phyloP scores from a whole-genome alignment of 2,329 filamentous ascomycete species.

The Acrodontium crateriforme region DNA sequence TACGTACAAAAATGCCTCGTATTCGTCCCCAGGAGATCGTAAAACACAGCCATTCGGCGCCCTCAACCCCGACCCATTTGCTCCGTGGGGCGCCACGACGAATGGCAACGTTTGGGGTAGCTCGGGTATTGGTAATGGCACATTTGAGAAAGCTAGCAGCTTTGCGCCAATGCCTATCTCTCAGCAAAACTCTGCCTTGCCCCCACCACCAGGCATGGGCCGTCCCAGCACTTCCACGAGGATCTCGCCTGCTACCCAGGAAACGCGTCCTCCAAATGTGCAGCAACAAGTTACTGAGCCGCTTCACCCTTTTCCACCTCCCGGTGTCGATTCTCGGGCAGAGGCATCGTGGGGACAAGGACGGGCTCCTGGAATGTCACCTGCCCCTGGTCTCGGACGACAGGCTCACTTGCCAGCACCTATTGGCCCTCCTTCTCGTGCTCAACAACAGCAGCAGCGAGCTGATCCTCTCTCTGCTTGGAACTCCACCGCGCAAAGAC shows the following conservation, averaged over 20 bases:
- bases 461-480: slow-evolving; percentile 15
- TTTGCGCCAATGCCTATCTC: slow-evolving; percentile 19
- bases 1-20: slow-evolving; percentile 10
- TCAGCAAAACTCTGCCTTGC: slow-evolving; percentile 15
- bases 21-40: slow-evolving; percentile 29
- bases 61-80: slow-evolving; percentile 12
- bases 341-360: slow-evolving; percentile 14
- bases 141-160: slow-evolving; percentile 39
- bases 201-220: slow-evolving; percentile 20
- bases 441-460: slow-evolving; percentile 11
- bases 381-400: slow-evolving; percentile 17
- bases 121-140: slow-evolving; percentile 62
- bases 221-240: slow-evolving; percentile 17
- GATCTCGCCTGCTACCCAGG: slow-evolving; percentile 20
- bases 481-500: slow-evolving; percentile 12
- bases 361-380: slow-evolving; percentile 17
- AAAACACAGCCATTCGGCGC: slow-evolving; percentile 19
- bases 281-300: slow-evolving; percentile 12
- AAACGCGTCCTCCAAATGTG: slow-evolving; percentile 14
- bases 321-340: slow-evolving; percentile 15
- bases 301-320: slow-evolving; percentile 16
- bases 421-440: slow-evolving; percentile 22
- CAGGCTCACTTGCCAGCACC: slow-evolving; percentile 19
- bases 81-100: slow-evolving; percentile 21
- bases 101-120: slow-evolving; percentile 60